Evolutionary conservation across 2,329 filamentous ascomycete genomes (phyloP).

Genomic region (Knoxdaviesia capensis): DNA sequence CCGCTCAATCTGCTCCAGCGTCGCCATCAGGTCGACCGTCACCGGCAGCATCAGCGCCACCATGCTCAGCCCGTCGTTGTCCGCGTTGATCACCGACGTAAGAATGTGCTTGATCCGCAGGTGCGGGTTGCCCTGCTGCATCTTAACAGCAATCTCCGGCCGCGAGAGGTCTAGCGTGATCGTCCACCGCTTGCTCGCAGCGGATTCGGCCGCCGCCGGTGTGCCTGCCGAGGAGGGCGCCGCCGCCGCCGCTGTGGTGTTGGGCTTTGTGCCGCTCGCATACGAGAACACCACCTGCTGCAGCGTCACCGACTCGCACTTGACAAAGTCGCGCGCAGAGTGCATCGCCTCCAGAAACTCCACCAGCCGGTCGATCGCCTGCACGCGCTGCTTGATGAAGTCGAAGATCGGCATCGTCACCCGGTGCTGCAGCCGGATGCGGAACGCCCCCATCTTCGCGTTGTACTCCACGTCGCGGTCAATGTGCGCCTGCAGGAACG

Average conservation of each 20-base stretch:
- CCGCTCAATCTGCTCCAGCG: constrained; percentile 38
- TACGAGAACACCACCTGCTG: constrained; percentile 52
- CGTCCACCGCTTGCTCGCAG: constrained; percentile 18
- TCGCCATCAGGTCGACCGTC: constrained; percentile 44
- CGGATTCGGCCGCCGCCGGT: not conserved
- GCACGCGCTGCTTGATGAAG: constrained; percentile 37
- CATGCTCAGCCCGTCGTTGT: constrained; percentile 24
- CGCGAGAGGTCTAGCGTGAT: constrained; percentile 37
- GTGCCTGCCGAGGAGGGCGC: not conserved
- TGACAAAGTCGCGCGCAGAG: constrained; percentile 30
- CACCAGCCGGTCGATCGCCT: constrained; percentile 50
- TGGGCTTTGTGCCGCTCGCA: constrained; percentile 12
- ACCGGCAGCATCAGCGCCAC: constrained; percentile 33
- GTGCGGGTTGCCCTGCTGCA: constrained; percentile 48
- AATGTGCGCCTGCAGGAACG: constrained; percentile 30
- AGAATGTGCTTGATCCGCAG: constrained; percentile 40
- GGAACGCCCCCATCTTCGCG: constrained; percentile 37
- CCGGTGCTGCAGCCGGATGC: constrained; percentile 34
- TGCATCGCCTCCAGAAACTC: constrained; percentile 48
- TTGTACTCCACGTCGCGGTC: constrained; percentile 45
- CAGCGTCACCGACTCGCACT: constrained; percentile 38
- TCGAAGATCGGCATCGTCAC: constrained; percentile 39
- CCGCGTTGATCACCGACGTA: constrained; percentile 33
- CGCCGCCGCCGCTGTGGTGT: constrained; percentile 5
- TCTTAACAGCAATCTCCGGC: constrained; percentile 31